Evolutionary conservation across 805 yeast species (phyloP), one percentile per base, ranked within the genome.

Genomic region (Lipomyces lipofer): DNA sequence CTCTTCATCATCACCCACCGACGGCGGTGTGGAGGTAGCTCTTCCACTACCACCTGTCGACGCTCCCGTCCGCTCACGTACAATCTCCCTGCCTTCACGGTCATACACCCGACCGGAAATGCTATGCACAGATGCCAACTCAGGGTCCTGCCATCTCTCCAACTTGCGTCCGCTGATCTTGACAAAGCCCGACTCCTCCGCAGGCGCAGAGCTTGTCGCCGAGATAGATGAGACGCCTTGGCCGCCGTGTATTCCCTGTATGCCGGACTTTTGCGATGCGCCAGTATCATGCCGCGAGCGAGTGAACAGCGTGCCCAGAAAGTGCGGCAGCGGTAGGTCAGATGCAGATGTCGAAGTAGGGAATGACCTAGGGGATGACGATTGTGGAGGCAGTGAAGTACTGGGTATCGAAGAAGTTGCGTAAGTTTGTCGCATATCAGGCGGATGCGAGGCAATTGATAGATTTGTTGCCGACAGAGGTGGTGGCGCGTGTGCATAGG

Each of bases 101-200:
- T 54, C 62, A 39, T 58, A 58, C 10, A 58, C 49, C 9, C 47
- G 33, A 6, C 62, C 62, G 2, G 62, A 58, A 4, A 51, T 9
- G 25, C 55, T 49, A 30, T 58, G 62, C 3, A 58, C 38, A 17
- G 57, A 50, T 7, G 54, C 59, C 36, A 30, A 24, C 47, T 58
- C 62, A 10, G 62, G 62, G 46, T 58, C 62, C 29, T 58, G 62
- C 62, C 62, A 58, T 12, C 62, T 28, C 43, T 58, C 59, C 7
- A 58, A 46, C 33, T 58, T 58, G 15, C 59, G 49, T 5, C 62
- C 62, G 22, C 56, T 49, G 7, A 58, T 56, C 32, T 58, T 58
- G 12, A 58, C 56, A 47, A 58, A 58, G 8, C 57, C 46, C 25
- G 51, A 17, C 21, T 56, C 56, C 10, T 42, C 49, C 10, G 29